Evolutionary conservation across 177 flowering plant genomes (phyloP).

Genomic region (Vitis hybrid): DNA sequence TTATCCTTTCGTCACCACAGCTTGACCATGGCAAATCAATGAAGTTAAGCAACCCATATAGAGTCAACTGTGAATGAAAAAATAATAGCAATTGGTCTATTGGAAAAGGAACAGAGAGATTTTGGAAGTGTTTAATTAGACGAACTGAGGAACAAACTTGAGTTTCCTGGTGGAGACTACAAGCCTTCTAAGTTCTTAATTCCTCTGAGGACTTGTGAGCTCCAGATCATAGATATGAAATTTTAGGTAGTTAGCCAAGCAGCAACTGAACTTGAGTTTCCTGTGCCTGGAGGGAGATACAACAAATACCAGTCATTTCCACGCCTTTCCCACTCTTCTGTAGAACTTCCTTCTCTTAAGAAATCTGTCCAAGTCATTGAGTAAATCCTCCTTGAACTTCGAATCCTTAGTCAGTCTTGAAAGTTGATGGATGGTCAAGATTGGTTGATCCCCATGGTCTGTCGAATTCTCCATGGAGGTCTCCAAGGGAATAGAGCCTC

Average conservation of each 20-base stretch:
- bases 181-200: too few relatives aligned
- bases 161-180: neutral
- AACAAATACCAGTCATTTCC: too few relatives aligned
- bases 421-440: slow-evolving; percentile 29
- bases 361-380: too few relatives aligned
- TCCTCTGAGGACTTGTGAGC: too few relatives aligned
- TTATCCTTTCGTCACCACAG: slow-evolving; percentile 16
- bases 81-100: too few relatives aligned
- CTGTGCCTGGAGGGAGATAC: slow-evolving; percentile 29
- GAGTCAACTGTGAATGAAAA: slow-evolving; percentile 16
- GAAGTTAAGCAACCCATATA: slow-evolving; percentile 25
- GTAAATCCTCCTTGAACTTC: too few relatives aligned
- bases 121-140: too few relatives aligned
- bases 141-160: too few relatives aligned
- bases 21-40: slow-evolving; percentile 28
- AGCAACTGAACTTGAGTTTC: slow-evolving; percentile 34
- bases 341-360: too few relatives aligned
- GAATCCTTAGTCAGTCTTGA: slow-evolving; percentile 32
- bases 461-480: neutral
- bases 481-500: slow-evolving; percentile 19
- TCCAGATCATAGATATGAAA: too few relatives aligned
- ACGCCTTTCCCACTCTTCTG: too few relatives aligned
- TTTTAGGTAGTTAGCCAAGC: slow-evolving; percentile 9
- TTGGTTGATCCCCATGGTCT: slow-evolving; percentile 12
- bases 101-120: too few relatives aligned